phyloP scores from a whole-genome alignment of 2,329 filamentous ascomycete species.

The Leptographium galeiforme region DNA sequence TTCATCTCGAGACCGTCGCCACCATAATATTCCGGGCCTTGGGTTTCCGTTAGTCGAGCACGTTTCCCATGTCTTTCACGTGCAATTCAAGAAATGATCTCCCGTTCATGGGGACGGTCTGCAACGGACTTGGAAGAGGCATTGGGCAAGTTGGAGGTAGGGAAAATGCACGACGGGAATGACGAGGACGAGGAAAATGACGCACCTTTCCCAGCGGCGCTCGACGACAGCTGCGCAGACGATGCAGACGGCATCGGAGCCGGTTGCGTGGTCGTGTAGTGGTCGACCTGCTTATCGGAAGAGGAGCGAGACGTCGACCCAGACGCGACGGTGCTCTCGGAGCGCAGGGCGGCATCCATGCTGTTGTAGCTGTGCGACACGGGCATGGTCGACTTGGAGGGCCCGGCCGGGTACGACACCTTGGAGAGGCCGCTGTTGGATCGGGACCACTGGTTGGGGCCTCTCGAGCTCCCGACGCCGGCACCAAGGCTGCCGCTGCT shows the following conservation, averaged over 20 bases:
- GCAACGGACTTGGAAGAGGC: neutral
- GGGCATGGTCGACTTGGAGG: slow-evolving; percentile 4
- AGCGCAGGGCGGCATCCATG: slow-evolving; percentile 9
- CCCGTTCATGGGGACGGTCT: neutral
- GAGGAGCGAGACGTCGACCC: neutral
- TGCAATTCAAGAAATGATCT: neutral
- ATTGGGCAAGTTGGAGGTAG: neutral
- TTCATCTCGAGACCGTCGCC: neutral
- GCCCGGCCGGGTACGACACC: slow-evolving; percentile 6
- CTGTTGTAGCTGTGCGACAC: slow-evolving; percentile 10
- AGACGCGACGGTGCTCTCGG: neutral
- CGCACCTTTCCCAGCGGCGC: too few species aligned
- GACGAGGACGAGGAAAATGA: neutral
- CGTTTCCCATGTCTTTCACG: neutral
- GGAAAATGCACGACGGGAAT: neutral
- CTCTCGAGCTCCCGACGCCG: neutral
- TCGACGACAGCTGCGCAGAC: neutral
- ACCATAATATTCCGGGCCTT: neutral
- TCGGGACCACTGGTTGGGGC: neutral
- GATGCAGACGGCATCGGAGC: neutral
- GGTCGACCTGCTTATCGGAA: neutral
- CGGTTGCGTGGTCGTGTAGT: neutral
- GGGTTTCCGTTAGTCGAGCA: neutral
- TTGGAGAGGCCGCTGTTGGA: slow-evolving; percentile 7
- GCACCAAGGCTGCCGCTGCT: neutral